Percentiles rank a stretch among this genome's conserved stretches.
Conservation (phyloP, 2,329 filamentous ascomycete genomes). For the Scedosporium aurantiacum region DNA sequence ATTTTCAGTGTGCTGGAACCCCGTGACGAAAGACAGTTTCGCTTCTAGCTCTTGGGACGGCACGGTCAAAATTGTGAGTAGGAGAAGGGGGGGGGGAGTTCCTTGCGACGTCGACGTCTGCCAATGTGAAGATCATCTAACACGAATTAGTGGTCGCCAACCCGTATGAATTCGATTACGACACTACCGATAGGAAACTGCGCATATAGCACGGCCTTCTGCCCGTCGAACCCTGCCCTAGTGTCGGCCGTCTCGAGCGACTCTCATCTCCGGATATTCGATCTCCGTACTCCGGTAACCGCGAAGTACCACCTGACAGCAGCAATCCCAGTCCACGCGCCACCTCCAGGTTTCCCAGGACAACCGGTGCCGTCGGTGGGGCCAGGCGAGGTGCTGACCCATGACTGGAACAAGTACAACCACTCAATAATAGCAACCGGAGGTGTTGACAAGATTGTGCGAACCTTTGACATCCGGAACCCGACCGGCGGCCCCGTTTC, state of each 20-base stretch:
- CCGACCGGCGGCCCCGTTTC: slow-evolving; percentile 61
- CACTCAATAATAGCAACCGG: slow-evolving; percentile 75
- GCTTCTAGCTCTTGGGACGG: slow-evolving; percentile 92
- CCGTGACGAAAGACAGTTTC: slow-evolving; percentile 83
- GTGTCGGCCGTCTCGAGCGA: slow-evolving; percentile 84
- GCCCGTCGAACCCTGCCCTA: slow-evolving; percentile 74
- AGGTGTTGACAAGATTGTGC: slow-evolving; percentile 77
- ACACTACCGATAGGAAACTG: slow-evolving; percentile 88
- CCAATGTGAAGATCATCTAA: neutral
- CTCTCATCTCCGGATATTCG: slow-evolving; percentile 80
- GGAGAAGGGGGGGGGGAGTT: too few species aligned
- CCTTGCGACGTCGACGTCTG: too few species aligned
- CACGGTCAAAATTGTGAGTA: slow-evolving; percentile 69
- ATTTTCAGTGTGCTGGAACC: slow-evolving; percentile 87
- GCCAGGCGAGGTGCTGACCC: slow-evolving; percentile 76
- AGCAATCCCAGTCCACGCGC: slow-evolving; percentile 72
- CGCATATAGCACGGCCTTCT: slow-evolving; percentile 88
- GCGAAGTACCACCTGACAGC: slow-evolving; percentile 80
- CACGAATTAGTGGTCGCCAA: slow-evolving; percentile 65
- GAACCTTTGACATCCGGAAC: slow-evolving; percentile 82
- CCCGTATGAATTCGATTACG: slow-evolving; percentile 59
- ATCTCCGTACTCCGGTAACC: slow-evolving; percentile 75
- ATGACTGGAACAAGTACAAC: slow-evolving; percentile 99
- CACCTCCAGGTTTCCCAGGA: slow-evolving; percentile 25
- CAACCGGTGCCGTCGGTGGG: slow-evolving; percentile 23